Evolutionary conservation across 768 basidiomycete species (phyloP), one percentile per base, ranked within the genome.

Genomic region (Chalciporus sphaerocephalus): DNA sequence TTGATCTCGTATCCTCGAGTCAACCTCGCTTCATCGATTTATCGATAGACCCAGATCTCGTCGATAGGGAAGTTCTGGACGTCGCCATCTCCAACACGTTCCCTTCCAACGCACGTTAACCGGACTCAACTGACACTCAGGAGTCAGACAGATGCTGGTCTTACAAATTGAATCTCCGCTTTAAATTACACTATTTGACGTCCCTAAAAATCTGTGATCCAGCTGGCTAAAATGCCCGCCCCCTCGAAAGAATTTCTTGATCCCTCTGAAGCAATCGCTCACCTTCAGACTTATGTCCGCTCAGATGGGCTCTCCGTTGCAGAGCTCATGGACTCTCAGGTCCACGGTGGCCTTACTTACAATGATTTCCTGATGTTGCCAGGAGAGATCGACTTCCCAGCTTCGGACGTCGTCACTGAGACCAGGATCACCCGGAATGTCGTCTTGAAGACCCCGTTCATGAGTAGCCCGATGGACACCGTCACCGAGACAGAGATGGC

Each of bases 381-480:
- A 8, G 95, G 96, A 32, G 92, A 90, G 69, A 97, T 99, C 59
- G 84, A 93, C 73, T 99, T 99, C 67, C 74, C 87, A 10, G 88
- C 90, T 1, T 75, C 77, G 13, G 80, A 80, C 35, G 94, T 93
- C 62, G 61, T 78, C 56, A 83, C 90, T 2, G 92, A 97, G 71
- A 87, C 81, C 58, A 80, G 76, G 44, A 83, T 99, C 47, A 96
- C 95, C 18, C 83, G 87, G 45, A 96, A 96, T 56, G 89, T 97
- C 57, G 70, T 74, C 34, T 76, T 99, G 57, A 97, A 92, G 71
- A 94, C 93, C 0, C 96, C 95, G 0, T 95, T 99, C 71, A 74
- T 97, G 74, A 95, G 92, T 65, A 94, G 91, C 41, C 95, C 96
- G 13, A 99, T 99, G 96, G 96, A 99, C 72, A 99, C 96, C 36